Evolutionary conservation across 2,329 filamentous ascomycete genomes (phyloP).

Genomic region (Botrytis elliptica): DNA sequence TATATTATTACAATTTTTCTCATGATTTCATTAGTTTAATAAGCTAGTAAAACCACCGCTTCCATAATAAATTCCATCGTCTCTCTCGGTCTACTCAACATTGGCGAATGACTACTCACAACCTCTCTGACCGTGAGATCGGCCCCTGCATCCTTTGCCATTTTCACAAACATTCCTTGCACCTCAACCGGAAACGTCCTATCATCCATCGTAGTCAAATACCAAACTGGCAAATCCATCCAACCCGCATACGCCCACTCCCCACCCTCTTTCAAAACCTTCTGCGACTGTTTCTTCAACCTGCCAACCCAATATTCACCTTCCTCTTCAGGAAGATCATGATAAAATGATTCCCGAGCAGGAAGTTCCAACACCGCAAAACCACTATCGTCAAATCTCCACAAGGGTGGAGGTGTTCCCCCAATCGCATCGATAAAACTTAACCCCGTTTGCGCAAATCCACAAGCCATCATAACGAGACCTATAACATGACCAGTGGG

Average conservation of each 20-base stretch:
- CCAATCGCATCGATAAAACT: constrained; percentile 42
- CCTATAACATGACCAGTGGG: constrained; percentile 41
- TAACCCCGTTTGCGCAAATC: constrained; percentile 40
- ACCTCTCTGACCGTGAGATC: constrained; percentile 42
- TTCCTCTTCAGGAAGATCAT: constrained; percentile 45
- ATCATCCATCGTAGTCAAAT: constrained; percentile 44
- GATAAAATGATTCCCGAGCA: constrained; percentile 45
- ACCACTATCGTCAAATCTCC: constrained; percentile 42
- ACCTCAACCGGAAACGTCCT: constrained; percentile 40
- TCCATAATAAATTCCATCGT: constrained; percentile 42
- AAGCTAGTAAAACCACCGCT: constrained; percentile 41
- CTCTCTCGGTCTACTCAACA: constrained; percentile 44
- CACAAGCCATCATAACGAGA: constrained; percentile 42
- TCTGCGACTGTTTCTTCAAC: constrained; percentile 43
- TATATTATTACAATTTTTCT: not conserved
- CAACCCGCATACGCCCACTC: constrained; percentile 36
- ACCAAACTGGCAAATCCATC: constrained; percentile 39
- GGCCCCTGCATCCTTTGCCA: constrained; percentile 41
- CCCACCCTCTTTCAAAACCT: constrained; percentile 44
- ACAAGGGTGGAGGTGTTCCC: constrained; percentile 42
- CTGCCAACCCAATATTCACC: constrained; percentile 43
- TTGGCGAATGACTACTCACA: constrained; percentile 45
- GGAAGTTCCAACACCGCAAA: constrained; percentile 41
- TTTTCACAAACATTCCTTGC: constrained; percentile 41
- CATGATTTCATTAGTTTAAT: no score